Evolutionary conservation across 2,329 filamentous ascomycete species (phyloP).

Genomic region (Plectosphaerella sp.): DNA sequence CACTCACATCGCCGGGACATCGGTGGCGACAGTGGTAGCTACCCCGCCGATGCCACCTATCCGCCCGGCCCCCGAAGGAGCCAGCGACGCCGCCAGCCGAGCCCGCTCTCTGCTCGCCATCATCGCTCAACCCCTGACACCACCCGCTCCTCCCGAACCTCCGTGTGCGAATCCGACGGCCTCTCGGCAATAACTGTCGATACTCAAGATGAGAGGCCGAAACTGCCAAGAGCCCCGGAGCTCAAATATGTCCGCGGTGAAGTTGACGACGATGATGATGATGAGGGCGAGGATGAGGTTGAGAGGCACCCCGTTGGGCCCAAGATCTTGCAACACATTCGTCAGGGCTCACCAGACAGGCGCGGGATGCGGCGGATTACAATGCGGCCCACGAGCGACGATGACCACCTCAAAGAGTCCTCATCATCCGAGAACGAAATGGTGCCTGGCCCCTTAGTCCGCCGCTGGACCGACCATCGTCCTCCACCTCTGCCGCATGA

Average conservation of each 20-base stretch:
- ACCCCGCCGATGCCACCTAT: slow-evolving; percentile 12
- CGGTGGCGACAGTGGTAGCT: slow-evolving; percentile 1
- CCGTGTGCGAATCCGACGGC: slow-evolving; percentile 31
- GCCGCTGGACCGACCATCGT: slow-evolving; percentile 4
- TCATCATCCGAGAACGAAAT: slow-evolving; percentile 4
- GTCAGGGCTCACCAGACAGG: too few species aligned
- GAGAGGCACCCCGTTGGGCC: too few species aligned
- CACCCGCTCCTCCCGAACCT: slow-evolving; percentile 27
- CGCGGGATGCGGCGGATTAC: slow-evolving; percentile 2
- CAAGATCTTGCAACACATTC: too few species aligned
- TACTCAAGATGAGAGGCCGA: slow-evolving; percentile 24
- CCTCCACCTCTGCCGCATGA: neutral
- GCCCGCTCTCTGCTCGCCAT: slow-evolving; percentile 28
- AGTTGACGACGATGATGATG: neutral
- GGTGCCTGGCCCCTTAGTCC: slow-evolving; percentile 1
- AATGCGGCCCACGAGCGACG: neutral
- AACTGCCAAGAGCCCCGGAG: neutral
- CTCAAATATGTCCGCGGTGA: neutral
- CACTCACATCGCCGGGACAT: neutral
- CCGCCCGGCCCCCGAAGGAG: slow-evolving; percentile 21
- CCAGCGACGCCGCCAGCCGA: slow-evolving; percentile 19
- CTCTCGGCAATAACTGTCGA: slow-evolving; percentile 32
- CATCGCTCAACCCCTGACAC: slow-evolving; percentile 33
- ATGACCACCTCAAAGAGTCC: neutral
- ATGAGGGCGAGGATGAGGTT: too few species aligned